Evolutionary conservation across 306 rosid genomes (phyloP).

Genomic region (Abrus precatorius): DNA sequence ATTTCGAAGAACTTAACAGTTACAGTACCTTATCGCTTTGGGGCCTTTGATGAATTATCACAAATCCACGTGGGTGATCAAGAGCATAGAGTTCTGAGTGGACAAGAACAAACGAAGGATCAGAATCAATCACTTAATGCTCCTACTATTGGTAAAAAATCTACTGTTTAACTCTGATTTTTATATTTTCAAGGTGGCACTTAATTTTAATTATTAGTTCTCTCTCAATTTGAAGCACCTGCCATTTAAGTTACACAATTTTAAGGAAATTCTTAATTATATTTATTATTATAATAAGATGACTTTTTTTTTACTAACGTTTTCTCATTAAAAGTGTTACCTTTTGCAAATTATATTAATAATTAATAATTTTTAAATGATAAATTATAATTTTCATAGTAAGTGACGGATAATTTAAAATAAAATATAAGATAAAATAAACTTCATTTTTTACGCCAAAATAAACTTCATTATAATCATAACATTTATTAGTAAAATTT

Average conservation of each 20-base stretch:
- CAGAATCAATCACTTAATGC: background rate
- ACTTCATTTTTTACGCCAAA: too few relatives aligned
- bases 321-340: background rate
- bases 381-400: too few relatives aligned
- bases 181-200: background rate
- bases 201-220: background rate
- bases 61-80: constrained; percentile 32
- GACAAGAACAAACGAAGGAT: constrained; percentile 4
- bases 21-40: constrained; percentile 27
- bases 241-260: background rate
- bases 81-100: constrained; percentile 6
- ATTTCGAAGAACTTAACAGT: background rate
- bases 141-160: background rate
- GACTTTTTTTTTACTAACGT: background rate
- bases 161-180: background rate
- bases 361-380: too few relatives aligned
- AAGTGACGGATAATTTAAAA: too few relatives aligned
- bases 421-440: too few relatives aligned
- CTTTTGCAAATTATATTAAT: too few relatives aligned
- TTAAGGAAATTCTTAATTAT: background rate
- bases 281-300: background rate
- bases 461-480: too few relatives aligned
- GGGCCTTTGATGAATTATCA: background rate
- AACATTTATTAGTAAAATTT: too few relatives aligned
- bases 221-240: background rate